A percentile compares a stretch with the other conserved stretches of the same genome.
Evolutionary conservation across 768 basidiomycete genomes (phyloP).

Genomic region (Fistulinella prunicolor): DNA sequence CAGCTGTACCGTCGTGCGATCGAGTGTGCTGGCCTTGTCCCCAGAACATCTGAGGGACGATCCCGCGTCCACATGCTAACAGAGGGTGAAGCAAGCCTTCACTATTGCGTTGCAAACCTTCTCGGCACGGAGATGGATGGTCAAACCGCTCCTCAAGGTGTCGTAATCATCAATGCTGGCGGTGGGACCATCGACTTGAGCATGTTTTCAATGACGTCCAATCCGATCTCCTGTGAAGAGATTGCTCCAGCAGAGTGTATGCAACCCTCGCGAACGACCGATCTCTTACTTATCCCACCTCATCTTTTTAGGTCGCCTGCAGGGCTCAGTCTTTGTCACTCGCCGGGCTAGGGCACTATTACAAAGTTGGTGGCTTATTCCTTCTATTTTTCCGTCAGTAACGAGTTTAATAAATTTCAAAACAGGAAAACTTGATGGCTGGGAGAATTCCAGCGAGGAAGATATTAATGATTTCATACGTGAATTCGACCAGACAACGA

Average conservation of each 20-base stretch:
- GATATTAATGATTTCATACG: conserved; percentile 4
- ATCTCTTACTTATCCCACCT: not conserved
- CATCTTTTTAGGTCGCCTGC: conserved; percentile 36
- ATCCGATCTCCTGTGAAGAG: conserved; percentile 30
- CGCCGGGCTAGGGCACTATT: conserved; percentile 37
- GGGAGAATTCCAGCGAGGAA: not conserved
- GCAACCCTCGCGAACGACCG: not conserved
- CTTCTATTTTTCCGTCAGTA: not conserved
- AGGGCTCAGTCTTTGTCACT: conserved; percentile 47
- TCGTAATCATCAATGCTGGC: conserved; percentile 30
- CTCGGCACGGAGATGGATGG: not conserved
- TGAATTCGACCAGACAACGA: conserved; percentile 8
- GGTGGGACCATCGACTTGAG: conserved; percentile 35
- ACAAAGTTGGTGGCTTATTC: conserved; percentile 25
- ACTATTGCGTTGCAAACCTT: conserved; percentile 42
- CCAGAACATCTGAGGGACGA: conserved; percentile 8
- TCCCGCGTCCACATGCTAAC: conserved; percentile 20
- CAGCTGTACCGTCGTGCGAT: conserved; percentile 22
- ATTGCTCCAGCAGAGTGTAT: conserved; percentile 30
- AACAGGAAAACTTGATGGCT: conserved; percentile 10
- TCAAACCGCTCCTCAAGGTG: conserved; percentile 26
- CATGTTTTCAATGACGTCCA: conserved; percentile 28
- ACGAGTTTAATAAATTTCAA: not conserved
- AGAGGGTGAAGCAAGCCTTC: conserved; percentile 23
- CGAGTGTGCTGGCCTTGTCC: conserved; percentile 18